phyloP scores from a whole-genome alignment of 768 basidiomycete genomes.

The Lactarius hatsudake region DNA sequence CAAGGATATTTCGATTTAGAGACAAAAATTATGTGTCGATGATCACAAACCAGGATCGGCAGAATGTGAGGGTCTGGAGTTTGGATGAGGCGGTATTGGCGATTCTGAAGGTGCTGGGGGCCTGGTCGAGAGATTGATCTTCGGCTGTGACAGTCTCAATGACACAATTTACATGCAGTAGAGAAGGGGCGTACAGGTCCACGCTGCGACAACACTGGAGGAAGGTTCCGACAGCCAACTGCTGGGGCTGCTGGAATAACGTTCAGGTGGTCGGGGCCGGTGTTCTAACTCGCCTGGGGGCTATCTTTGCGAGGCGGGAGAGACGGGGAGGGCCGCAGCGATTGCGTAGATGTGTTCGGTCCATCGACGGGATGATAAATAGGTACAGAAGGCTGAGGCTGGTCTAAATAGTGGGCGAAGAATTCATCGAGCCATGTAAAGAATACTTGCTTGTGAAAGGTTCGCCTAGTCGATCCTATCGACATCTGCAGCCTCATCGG shows the following conservation, averaged over 20 bases:
- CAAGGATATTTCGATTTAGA: too few relatives aligned
- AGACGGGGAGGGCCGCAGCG: not conserved
- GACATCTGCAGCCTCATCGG: slow-evolving; percentile 11
- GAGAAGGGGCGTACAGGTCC: slow-evolving; percentile 11
- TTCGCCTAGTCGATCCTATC: slow-evolving; percentile 56
- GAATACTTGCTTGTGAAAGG: slow-evolving; percentile 65
- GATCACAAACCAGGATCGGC: not conserved
- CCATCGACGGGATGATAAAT: not conserved
- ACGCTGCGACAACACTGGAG: slow-evolving; percentile 4
- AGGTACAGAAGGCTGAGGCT: slow-evolving; percentile 18
- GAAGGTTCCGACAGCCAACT: slow-evolving; percentile 10
- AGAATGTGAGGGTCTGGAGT: not conserved
- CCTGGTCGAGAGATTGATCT: slow-evolving; percentile 21
- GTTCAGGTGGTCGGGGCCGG: not conserved
- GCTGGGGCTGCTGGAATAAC: not conserved
- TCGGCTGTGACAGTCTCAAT: slow-evolving; percentile 13
- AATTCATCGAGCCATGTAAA: slow-evolving; percentile 83
- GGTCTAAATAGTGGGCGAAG: slow-evolving; percentile 49
- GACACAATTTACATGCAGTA: not conserved
- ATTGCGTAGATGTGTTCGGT: not conserved
- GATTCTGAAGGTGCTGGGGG: slow-evolving; percentile 1
- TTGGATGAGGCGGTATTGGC: not conserved
- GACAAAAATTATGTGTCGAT: not conserved
- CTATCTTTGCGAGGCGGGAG: slow-evolving; percentile 2
- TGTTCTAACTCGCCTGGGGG: not conserved